Conservation (phyloP, 139 green algal genomes). For the Spirogloea muscicola region DNA sequence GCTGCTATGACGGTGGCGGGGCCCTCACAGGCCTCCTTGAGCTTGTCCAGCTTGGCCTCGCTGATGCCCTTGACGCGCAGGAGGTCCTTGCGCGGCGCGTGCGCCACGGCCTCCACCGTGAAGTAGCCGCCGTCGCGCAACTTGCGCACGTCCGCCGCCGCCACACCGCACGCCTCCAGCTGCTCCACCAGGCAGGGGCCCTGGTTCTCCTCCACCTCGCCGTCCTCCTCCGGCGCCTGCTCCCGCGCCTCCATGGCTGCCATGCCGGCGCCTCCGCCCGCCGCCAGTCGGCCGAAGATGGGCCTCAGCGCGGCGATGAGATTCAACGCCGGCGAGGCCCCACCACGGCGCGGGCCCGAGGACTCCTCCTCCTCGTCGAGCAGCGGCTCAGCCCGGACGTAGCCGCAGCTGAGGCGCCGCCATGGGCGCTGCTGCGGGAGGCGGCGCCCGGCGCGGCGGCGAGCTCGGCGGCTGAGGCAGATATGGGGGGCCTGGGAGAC, state of each 20-base stretch:
- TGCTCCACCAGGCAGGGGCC: conserved; percentile 8
- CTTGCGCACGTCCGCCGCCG: conserved; percentile 91
- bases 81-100: conserved; percentile 78
- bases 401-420: too few species aligned
- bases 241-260: not conserved
- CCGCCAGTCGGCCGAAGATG: not conserved
- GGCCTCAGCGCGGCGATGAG: not conserved
- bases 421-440: too few species aligned
- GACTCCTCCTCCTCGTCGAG: too few species aligned
- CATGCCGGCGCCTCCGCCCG: not conserved
- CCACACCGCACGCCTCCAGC: conserved; percentile 33
- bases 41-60: conserved; percentile 90
- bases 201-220: not conserved
- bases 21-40: conserved; percentile 74
- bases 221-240: not conserved
- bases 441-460: too few species aligned
- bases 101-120: conserved; percentile 78
- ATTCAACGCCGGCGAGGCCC: not conserved
- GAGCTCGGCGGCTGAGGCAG: too few species aligned
- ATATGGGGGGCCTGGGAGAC: too few species aligned
- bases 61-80: conserved; percentile 89
- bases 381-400: not conserved
- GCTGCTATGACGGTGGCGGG: too few species aligned
- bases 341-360: not conserved
- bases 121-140: conserved; percentile 78